Base-by-base conservation (phyloP, 805 yeast species). In the Ogataea minuta region DNA sequence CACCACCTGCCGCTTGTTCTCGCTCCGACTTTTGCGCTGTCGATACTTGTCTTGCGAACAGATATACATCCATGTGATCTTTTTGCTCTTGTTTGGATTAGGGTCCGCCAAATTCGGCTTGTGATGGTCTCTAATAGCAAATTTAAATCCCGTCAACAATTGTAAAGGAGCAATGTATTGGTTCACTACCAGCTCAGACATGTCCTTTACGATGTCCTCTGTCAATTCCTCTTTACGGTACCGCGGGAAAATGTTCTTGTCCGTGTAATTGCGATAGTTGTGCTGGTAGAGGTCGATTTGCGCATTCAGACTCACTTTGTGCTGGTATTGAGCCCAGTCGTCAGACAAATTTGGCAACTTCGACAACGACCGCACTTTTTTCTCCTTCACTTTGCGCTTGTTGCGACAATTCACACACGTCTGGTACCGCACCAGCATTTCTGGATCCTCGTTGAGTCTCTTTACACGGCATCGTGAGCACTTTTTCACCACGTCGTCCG, bases 381-480 rank as follows among this genome's bases (percentile, higher is more conserved):
- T 50, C 26, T 48, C 56, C 45, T 54, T 59, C 6, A 68, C 70
- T 39, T 57, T 66, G 20, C 75, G 56, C 41, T 66, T 67, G 16
- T 51, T 49, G 25, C 75, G 49, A 50, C 75, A 70, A 28, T 56
- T 61, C 19, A 52, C 16, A 43, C 75, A 70, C 0, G 75, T 70
- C n/a, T 66, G 64, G 47, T 68, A 70, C 43, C 63, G 66, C n/a
- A 45, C 44, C 27, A 69, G 48, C 28, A 60, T 54, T 5, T 57
- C 64, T 3, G 48, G 37, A 6, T 55, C 48, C 43, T 70, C 75
- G 14, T 51, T 48, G 1, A 49, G 19, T 37, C 75, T 46, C 31
- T 65, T 68, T 15, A 66, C 69, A 12, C 74, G 52, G 45, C 75
- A 70, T 26, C 75, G 57, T 1, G 74, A 62, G 43, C 75, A 70